Percentiles rank a stretch among this genome's conserved stretches.
phyloP scores from a whole-genome alignment of 1,284 basidiomycete genomes.

The Microbotryum saponariae region DNA sequence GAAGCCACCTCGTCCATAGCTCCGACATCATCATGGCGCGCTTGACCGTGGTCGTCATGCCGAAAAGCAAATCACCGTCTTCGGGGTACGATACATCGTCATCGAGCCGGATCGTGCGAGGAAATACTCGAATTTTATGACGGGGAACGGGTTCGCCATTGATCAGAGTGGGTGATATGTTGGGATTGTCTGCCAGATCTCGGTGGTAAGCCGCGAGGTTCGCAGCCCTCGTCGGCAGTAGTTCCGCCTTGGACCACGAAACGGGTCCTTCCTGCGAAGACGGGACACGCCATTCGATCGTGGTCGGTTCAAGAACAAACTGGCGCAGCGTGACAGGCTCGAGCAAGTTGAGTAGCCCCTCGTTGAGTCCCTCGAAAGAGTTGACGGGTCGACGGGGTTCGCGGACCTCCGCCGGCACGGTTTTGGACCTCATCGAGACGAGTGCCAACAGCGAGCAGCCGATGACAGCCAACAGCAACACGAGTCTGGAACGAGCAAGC shows the following conservation, averaged over 20 bases:
- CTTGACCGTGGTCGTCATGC: slow-evolving; percentile 24
- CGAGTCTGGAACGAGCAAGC: too few relatives aligned
- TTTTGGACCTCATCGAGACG: too few relatives aligned
- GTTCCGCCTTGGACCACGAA: slow-evolving; percentile 7
- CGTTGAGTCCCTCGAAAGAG: slow-evolving; percentile 4
- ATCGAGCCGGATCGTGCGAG: slow-evolving; percentile 6
- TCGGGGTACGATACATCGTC: slow-evolving; percentile 8
- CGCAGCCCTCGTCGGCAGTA: slow-evolving; percentile 7
- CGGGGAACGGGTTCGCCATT: slow-evolving; percentile 4
- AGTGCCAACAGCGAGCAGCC: too few relatives aligned
- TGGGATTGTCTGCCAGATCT: not conserved
- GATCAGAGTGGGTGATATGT: not conserved
- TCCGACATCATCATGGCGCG: slow-evolving; percentile 25
- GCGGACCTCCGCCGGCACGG: too few relatives aligned
- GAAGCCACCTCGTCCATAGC: slow-evolving; percentile 26
- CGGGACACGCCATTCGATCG: slow-evolving; percentile 2
- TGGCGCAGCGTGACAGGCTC: slow-evolving; percentile 12
- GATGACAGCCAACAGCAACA: too few relatives aligned
- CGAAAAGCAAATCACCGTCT: slow-evolving; percentile 17
- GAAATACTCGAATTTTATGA: slow-evolving; percentile 14
- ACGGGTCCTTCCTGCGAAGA: slow-evolving; percentile 10
- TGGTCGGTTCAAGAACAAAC: slow-evolving; percentile 16
- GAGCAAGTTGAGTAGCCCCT: slow-evolving; percentile 10
- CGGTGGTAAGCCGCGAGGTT: not conserved
- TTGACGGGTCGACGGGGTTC: too few relatives aligned